Base-by-base conservation (phyloP, 2,329 filamentous ascomycete species). In the Capronia epimyces region DNA sequence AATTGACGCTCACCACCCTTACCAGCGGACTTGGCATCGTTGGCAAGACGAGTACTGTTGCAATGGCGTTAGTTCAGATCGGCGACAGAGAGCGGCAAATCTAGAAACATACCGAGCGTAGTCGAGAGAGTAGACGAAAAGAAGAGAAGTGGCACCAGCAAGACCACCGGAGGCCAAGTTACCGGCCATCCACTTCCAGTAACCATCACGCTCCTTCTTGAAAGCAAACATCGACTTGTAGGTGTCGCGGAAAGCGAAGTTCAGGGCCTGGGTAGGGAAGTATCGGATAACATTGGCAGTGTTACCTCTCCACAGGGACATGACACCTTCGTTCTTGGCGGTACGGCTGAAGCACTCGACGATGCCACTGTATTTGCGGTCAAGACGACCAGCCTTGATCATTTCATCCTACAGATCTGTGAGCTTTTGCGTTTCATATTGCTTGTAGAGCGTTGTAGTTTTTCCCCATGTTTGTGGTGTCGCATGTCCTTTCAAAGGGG, bases 211-310 rank as follows among this genome's bases (percentile, higher is more conserved):
- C 62, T 98, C 93, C 87, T 97, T 97, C 89, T 97, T 98, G 89
- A 89, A 98, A 73, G 89, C 87, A 86, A 98, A 98, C 90, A 98
- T 94, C 72, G 86, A 82, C 89, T 98, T 98, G 89, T 96, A 98
- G 85, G 94, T 96, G 78, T 98, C 93, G 77, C 93, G 93, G 93
- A 98, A 98, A 75, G 93, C 93, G 73, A 98, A 98, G 90, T 98
- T 98, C 75, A 98, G 82, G 69, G 93, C 93, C 84, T 98, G 93
- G 75, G 93, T 98, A 67, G 93, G 93, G 89, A 98, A 98, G 83
- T 98, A 98, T 87, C 93, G 93, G 83, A 98, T 95, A 77, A 98
- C 93, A 86, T 98, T 98, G 89, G 93, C 93, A 74, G 93, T 98
- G 89, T 98, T 98, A 79, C 93, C 93, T 84, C 93, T 85, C 93